These are phyloP conservation scores for Backusella psychrophila DNA, from an alignment of 192 early-diverging fungal species.

Conservation along the genomic window DNA sequence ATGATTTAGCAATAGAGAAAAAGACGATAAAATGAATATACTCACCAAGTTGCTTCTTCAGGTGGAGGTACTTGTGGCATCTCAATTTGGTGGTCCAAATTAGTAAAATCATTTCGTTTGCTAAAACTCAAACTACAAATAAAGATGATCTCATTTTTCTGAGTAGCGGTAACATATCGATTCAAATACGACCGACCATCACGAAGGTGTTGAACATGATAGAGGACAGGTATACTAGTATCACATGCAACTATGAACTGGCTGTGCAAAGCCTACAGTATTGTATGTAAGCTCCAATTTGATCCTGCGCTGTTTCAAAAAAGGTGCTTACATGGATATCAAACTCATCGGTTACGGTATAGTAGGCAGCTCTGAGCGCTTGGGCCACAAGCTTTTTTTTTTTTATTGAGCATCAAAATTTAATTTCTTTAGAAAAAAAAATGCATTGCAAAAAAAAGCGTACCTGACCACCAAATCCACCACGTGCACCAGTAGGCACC, in stretches of 20 bases:
- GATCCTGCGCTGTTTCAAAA: background rate
- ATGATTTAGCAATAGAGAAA: background rate
- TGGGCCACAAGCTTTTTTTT: conserved; percentile 40
- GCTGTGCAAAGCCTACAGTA: background rate
- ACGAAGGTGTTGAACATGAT: conserved; percentile 65
- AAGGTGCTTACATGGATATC: conserved; percentile 54
- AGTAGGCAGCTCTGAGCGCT: conserved; percentile 74
- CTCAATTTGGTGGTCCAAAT: conserved; percentile 59
- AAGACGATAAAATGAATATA: background rate
- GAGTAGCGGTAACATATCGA: conserved; percentile 73
- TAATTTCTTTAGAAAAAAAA: background rate
- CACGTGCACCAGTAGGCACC: conserved; percentile 77
- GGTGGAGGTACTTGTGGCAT: conserved; percentile 66
- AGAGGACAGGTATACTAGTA: conserved; percentile 72
- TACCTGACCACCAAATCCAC: conserved; percentile 84
- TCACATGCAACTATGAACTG: conserved; percentile 58
- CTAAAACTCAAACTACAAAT: conserved; percentile 72
- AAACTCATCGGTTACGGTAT: conserved; percentile 66
- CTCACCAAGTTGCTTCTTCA: conserved; percentile 47
- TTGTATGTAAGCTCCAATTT: background rate
- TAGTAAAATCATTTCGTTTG: conserved; percentile 47
- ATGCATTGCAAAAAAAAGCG: background rate
- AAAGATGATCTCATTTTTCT: conserved; percentile 78
- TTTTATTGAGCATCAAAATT: background rate
- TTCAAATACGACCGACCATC: conserved; percentile 57